Conservation (phyloP, 768 basidiomycete species). For the Sporobolomyces phaffii region DNA sequence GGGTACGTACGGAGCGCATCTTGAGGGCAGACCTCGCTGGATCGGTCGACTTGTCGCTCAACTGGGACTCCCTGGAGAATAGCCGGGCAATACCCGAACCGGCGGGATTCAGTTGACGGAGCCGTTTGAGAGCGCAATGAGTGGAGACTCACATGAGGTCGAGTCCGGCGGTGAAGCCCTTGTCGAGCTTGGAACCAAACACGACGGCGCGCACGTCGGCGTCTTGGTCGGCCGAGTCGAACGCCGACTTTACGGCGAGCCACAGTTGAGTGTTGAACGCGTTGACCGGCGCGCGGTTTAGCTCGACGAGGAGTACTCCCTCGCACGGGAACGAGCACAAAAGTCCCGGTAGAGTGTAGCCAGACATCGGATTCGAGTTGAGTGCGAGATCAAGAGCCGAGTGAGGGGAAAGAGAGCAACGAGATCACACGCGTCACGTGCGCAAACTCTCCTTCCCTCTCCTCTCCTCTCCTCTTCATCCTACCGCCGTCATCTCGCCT, state of each 20-base stretch:
- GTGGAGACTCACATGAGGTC: conserved; percentile 52
- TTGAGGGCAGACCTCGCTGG: conserved; percentile 55
- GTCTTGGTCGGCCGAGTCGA: conserved; percentile 55
- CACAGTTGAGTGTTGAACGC: conserved; percentile 65
- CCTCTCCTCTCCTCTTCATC: rapidly evolving
- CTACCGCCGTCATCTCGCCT: no score
- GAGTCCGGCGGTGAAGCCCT: conserved; percentile 74
- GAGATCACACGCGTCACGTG: neutral
- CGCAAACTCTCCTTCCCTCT: neutral
- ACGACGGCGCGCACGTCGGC: conserved; percentile 66
- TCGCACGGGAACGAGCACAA: conserved; percentile 42
- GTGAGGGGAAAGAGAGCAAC: neutral
- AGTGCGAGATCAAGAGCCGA: neutral
- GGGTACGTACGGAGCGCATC: conserved; percentile 44
- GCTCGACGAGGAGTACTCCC: conserved; percentile 49
- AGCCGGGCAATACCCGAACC: neutral
- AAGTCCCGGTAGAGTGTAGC: conserved; percentile 41
- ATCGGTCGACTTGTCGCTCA: conserved; percentile 47
- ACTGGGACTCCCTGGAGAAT: conserved; percentile 13
- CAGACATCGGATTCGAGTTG: neutral
- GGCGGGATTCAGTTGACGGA: no score
- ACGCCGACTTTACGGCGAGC: conserved; percentile 60
- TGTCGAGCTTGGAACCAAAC: conserved; percentile 63
- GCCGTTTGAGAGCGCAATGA: neutral
- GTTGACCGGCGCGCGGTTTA: conserved; percentile 58